Evolutionary conservation across 2,329 filamentous ascomycete species (phyloP), one percentile per base, ranked within the genome.

Genomic region (Penicillium brevicompactum): DNA sequence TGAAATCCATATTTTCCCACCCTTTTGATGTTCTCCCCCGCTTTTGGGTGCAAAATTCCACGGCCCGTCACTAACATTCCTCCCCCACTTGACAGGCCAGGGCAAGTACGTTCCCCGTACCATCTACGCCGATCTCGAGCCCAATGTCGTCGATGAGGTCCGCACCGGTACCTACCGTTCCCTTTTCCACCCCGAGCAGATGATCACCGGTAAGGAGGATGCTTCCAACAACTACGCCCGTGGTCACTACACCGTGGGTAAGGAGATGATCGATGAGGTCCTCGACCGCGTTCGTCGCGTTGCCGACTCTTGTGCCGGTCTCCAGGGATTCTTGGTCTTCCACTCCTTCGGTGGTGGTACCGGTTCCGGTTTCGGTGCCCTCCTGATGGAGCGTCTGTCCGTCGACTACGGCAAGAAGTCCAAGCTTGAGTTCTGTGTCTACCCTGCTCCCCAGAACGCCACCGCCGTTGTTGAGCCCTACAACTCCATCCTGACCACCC

Each of bases 341-440:
- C 94, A 99, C 88, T 97, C 93, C 57, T 97, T 99, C 77, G 94
- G 94, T 81, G 94, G 94, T 80, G 94, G 94, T 83, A 99, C 94
- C 69, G 94, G 94, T 72, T 99, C 94, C 70, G 94, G 94, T 75
- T 99, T 99, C 79, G 94, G 94, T 81, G 94, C 94, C 71, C 87
- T 99, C 67, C 84, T 99, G 70, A 96, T 99, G 92, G 94, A 99
- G 84, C 93, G 94, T 76, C 87, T 99, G 60, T 97, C 94, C 34
- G 91, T 97, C 72, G 94, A 99, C 82, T 99, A 97, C 76, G 93
- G 94, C 84, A 99, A 99, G 89, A 99, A 99, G 89, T 95, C 90
- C 86, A 99, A 99, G 88, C 87, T 99, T 63, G 94, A 99, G 81
- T 99, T 99, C 85, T 96, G 92, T 73, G 92, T 99, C 74, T 99